Evolutionary conservation across 2,329 filamentous ascomycete genomes (phyloP).

Genomic region (Trichophyton rubrum): DNA sequence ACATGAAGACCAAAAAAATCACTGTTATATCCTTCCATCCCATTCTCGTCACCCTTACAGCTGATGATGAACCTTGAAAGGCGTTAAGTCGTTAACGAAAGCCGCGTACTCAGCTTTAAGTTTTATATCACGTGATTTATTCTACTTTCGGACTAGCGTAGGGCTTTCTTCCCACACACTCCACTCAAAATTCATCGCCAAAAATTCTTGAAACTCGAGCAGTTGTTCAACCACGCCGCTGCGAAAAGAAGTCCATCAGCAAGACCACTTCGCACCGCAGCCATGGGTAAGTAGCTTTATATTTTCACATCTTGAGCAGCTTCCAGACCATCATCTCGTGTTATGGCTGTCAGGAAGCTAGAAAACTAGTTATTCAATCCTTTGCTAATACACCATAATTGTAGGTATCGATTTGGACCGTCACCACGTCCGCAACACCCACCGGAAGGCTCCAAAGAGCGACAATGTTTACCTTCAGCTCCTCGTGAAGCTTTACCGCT

Average conservation of each 20-base stretch:
- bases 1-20: neutral
- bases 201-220: constrained; percentile 2
- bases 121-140: constrained; percentile 4
- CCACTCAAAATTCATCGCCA: constrained; percentile 10
- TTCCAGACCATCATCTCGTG: neutral
- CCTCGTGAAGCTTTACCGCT: constrained; percentile 96
- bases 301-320: neutral
- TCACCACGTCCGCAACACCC: constrained; percentile 53
- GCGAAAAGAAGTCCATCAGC: constrained; percentile 7
- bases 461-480: constrained; percentile 97
- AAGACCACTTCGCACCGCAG: constrained; percentile 24
- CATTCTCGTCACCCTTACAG: neutral
- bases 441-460: constrained; percentile 94
- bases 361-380: neutral
- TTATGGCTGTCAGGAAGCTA: neutral
- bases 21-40: neutral
- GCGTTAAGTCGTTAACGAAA: neutral
- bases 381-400: neutral
- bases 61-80: neutral
- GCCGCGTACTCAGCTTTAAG: no score
- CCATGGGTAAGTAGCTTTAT: constrained; percentile 30
- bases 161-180: constrained; percentile 32
- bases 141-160: constrained; percentile 26
- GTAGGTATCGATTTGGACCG: constrained; percentile 46
- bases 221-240: constrained; percentile 11